These are phyloP conservation scores for Fraxinus platypoda DNA, from an alignment of 305 asterid genomes.

Conservation along the genomic window DNA sequence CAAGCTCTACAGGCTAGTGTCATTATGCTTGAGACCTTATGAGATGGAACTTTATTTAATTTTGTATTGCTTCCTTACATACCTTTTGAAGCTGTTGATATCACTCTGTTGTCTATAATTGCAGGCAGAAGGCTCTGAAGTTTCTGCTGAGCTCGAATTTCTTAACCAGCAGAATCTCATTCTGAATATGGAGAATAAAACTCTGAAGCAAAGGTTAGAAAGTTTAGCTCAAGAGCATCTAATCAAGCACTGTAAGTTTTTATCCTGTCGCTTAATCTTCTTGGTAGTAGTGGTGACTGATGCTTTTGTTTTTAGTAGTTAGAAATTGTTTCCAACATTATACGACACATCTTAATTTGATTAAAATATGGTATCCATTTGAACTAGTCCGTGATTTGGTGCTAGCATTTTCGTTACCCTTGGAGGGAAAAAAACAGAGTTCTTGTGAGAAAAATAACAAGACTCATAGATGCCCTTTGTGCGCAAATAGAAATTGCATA, in stretches of 20 bases:
- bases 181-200: constrained; percentile 74
- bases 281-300: not conserved
- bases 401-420: not conserved
- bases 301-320: not conserved
- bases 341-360: not conserved
- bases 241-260: constrained; percentile 60
- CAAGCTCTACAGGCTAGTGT: constrained; percentile 69
- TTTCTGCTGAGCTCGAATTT: constrained; percentile 72
- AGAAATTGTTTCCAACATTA: not conserved
- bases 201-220: constrained; percentile 69
- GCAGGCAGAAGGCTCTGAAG: constrained; percentile 73
- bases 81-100: constrained; percentile 5
- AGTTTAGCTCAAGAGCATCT: constrained; percentile 71
- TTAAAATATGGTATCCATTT: not conserved
- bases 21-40: not conserved
- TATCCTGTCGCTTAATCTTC: not conserved
- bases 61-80: not conserved
- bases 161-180: constrained; percentile 76
- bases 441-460: not conserved
- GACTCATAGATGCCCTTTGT: not conserved
- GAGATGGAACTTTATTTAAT: not conserved
- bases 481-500: not conserved
- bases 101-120: constrained; percentile 14
- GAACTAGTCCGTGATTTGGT: not conserved
- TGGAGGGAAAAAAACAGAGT: not conserved